Evolutionary conservation across 495 filamentous ascomycete species (phyloP).

Genomic region (Hypoxylon rickii): DNA sequence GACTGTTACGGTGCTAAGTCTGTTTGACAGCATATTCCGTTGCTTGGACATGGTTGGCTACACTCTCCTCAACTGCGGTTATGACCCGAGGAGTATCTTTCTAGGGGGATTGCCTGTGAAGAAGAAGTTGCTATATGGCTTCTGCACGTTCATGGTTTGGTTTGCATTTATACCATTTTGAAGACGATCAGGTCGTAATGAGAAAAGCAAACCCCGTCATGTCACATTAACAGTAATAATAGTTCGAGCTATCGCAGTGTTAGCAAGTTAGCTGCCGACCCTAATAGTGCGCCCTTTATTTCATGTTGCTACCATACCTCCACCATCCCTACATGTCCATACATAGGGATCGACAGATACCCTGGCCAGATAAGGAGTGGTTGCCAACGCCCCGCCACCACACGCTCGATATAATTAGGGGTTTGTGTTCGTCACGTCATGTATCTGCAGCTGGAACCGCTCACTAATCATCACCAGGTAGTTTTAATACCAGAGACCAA

Average conservation of each 20-base stretch:
- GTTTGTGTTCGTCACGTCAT: too few species aligned
- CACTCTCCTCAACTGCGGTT: slow-evolving; percentile 37
- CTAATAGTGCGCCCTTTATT: too few species aligned
- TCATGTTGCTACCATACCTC: too few species aligned
- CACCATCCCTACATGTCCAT: too few species aligned
- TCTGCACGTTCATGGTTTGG: slow-evolving; percentile 41
- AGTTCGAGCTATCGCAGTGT: slow-evolving; percentile 5
- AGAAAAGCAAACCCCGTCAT: slow-evolving; percentile 2
- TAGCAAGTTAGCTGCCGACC: slow-evolving; percentile 3
- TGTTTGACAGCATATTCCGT: slow-evolving; percentile 33
- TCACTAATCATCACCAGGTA: too few species aligned
- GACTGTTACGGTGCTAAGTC: neutral
- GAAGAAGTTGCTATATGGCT: slow-evolving; percentile 36
- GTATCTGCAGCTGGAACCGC: too few species aligned
- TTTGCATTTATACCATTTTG: slow-evolving; percentile 43
- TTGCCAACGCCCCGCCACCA: too few species aligned
- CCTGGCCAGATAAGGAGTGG: too few species aligned
- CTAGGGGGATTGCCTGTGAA: slow-evolving; percentile 26
- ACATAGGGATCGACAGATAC: too few species aligned
- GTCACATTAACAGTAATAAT: slow-evolving; percentile 10
- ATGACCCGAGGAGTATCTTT: slow-evolving; percentile 39
- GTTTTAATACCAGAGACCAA: too few species aligned
- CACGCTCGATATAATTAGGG: too few species aligned
- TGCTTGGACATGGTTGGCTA: slow-evolving; percentile 37
- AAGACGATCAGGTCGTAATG: slow-evolving; percentile 20